Evolutionary conservation across 1,284 basidiomycete species (phyloP), one percentile per base, ranked within the genome.

Genomic region (Ustilago curta): DNA sequence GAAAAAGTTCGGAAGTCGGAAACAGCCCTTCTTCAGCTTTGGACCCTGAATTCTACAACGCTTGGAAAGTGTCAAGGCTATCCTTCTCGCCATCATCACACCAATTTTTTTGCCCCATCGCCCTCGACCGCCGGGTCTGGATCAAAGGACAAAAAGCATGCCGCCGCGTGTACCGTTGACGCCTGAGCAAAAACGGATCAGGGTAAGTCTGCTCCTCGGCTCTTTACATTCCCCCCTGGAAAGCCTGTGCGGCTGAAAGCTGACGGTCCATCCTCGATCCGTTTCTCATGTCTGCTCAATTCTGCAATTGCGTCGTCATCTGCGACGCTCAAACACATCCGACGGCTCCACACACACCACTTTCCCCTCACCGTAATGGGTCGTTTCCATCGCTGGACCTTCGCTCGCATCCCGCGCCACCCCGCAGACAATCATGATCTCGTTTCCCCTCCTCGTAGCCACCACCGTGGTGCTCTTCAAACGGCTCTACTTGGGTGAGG

Each of bases 401-500:
- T 11, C 32, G 32, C 32, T 37, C 35, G 35, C 35, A 32, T 27
- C 27, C 27, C 27, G 27, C 7, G 27, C 27, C 31, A 1, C 44
- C 23, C 23, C 4, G 18, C 57, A 78, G 76, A 74, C 69, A 16
- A 76, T 78, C 3, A 70, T 76, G 71, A 49, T 76, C 50, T 66
- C 65, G 0, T 72, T 78, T 43, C 76, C 76, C 0, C 43, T 78
- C 1, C 58, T 76, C 14, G 69, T 78, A 18, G 76, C 69, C 3
- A 76, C 76, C 2, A 52, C 59, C 14, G 77, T 78, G 9, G 75
- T 82, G 21, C 74, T 82, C 8, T 76, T 78, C 66, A 82, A 81
- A 55, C 69, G 81, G 12, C 70, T 82, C 11, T 81, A 80, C 37
- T 50, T 82, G 6, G 81, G 81, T 25, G 76, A 81, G 45, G 76